These are phyloP conservation scores for Yamadazyma olivae DNA, from an alignment of 805 yeast species.

Conservation along the genomic window DNA sequence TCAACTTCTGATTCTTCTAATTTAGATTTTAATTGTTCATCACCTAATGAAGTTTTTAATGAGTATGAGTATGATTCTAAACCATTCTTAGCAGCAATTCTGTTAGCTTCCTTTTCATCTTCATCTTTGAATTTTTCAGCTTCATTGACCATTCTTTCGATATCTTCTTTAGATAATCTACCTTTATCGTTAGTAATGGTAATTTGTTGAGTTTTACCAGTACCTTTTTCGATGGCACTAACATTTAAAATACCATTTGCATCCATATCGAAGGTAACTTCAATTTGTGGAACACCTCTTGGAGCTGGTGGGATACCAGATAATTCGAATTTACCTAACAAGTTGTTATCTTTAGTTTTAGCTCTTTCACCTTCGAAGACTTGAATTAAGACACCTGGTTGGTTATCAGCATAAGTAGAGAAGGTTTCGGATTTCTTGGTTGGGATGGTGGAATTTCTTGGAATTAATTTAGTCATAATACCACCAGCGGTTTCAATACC, in stretches of 20 bases:
- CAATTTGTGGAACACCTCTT: slow-evolving; percentile 98
- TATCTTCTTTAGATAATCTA: slow-evolving; percentile 95
- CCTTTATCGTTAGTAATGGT: slow-evolving; percentile 99
- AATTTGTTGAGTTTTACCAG: slow-evolving; percentile 95
- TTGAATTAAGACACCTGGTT: slow-evolving; percentile 97
- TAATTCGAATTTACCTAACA: slow-evolving; percentile 95
- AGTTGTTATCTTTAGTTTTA: slow-evolving; percentile 91
- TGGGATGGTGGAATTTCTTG: slow-evolving; percentile 98
- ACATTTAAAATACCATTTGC: slow-evolving; percentile 98
- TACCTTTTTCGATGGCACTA: slow-evolving; percentile 95
- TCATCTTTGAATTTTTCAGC: slow-evolving; percentile 97
- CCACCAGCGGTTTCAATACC: slow-evolving; percentile 99
- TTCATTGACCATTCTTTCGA: slow-evolving; percentile 96
- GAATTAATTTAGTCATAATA: slow-evolving; percentile 96
- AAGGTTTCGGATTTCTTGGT: slow-evolving; percentile 95
- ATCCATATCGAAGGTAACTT: slow-evolving; percentile 95
- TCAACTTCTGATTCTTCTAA: slow-evolving; percentile 52
- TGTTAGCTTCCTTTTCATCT: slow-evolving; percentile 90
- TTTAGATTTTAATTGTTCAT: slow-evolving; percentile 10
- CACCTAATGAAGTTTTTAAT: slow-evolving; percentile 69
- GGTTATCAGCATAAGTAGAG: slow-evolving; percentile 97
- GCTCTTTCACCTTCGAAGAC: slow-evolving; percentile 99
- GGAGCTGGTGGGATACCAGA: slow-evolving; percentile 98
- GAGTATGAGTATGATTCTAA: slow-evolving; percentile 95
- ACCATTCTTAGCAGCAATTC: slow-evolving; percentile 92